phyloP scores from a whole-genome alignment of 2,329 filamentous ascomycete species.

The Capronia americana region DNA sequence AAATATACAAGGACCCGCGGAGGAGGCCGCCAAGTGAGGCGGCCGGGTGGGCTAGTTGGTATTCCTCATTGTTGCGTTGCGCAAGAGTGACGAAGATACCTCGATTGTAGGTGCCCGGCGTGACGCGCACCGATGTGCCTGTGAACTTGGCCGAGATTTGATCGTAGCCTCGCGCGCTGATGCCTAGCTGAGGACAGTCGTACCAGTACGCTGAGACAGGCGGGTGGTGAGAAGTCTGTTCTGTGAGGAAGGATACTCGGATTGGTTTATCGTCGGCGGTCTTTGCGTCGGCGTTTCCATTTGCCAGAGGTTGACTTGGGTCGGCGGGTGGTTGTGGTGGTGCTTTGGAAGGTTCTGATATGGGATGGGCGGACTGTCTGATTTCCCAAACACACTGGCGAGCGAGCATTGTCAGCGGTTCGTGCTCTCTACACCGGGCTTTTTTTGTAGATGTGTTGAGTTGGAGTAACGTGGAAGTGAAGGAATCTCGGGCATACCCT shows the following conservation, averaged over 20 bases:
- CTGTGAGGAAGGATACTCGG: conserved; percentile 90
- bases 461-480: background rate
- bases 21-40: conserved; percentile 89
- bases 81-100: conserved; percentile 93
- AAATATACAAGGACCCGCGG: conserved; percentile 84
- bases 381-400: conserved; percentile 91
- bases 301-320: conserved; percentile 42
- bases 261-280: conserved; percentile 56
- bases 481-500: conserved; percentile 64
- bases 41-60: conserved; percentile 93
- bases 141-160: conserved; percentile 98
- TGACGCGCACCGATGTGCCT: conserved; percentile 89
- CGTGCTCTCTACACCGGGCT: background rate
- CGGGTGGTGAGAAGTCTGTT: conserved; percentile 97
- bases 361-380: conserved; percentile 74
- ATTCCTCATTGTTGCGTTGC: conserved; percentile 82
- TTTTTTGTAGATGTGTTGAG: background rate
- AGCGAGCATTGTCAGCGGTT: conserved; percentile 4
- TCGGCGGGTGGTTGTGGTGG: conserved; percentile 45
- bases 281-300: conserved; percentile 39
- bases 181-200: conserved; percentile 87
- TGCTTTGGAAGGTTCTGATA: conserved; percentile 49
- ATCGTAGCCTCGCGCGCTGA: conserved; percentile 88
- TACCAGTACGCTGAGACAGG: conserved; percentile 96
- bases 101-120: conserved; percentile 89